These are phyloP conservation scores for Kalaharituber pfeilii DNA, from an alignment of 2,329 filamentous ascomycete genomes.

Conservation along the genomic window DNA sequence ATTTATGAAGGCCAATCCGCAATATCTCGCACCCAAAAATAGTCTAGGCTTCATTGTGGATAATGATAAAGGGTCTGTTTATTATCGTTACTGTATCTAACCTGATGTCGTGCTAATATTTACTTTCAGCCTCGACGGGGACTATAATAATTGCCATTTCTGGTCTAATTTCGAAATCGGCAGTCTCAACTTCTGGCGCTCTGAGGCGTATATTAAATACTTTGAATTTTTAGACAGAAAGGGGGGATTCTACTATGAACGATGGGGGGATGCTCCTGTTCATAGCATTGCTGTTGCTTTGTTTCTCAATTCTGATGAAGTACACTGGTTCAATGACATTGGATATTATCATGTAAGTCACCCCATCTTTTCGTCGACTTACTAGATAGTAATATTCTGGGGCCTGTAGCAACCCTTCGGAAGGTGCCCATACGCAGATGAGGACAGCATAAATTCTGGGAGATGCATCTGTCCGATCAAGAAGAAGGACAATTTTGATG, in stretches of 20 bases:
- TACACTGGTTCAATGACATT: slow-evolving; percentile 23
- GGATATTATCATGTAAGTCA: slow-evolving; percentile 13
- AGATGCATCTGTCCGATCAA: slow-evolving; percentile 20
- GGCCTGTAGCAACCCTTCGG: slow-evolving; percentile 9
- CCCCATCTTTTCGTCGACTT: not conserved
- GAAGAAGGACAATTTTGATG: slow-evolving; percentile 17
- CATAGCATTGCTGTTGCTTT: slow-evolving; percentile 16
- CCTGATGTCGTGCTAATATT: not conserved
- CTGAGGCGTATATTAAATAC: slow-evolving; percentile 19
- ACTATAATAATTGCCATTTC: slow-evolving; percentile 23
- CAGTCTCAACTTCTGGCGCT: slow-evolving; percentile 18
- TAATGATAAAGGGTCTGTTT: slow-evolving; percentile 6
- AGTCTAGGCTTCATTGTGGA: slow-evolving; percentile 20
- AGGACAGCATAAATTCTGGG: slow-evolving; percentile 16
- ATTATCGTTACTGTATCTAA: not conserved
- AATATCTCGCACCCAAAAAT: slow-evolving; percentile 19
- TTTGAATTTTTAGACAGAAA: slow-evolving; percentile 20
- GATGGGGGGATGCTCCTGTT: slow-evolving; percentile 23
- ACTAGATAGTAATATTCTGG: no score
- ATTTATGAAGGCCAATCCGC: slow-evolving; percentile 18
- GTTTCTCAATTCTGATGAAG: slow-evolving; percentile 17
- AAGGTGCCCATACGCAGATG: slow-evolving; percentile 21
- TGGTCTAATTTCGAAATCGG: slow-evolving; percentile 23
- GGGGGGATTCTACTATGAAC: slow-evolving; percentile 22
- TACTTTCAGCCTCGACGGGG: slow-evolving; percentile 3